Percentiles rank a stretch among this genome's conserved stretches.
phyloP scores from a whole-genome alignment of 148 eudicot genomes.

The Chenopodium quinoa region DNA sequence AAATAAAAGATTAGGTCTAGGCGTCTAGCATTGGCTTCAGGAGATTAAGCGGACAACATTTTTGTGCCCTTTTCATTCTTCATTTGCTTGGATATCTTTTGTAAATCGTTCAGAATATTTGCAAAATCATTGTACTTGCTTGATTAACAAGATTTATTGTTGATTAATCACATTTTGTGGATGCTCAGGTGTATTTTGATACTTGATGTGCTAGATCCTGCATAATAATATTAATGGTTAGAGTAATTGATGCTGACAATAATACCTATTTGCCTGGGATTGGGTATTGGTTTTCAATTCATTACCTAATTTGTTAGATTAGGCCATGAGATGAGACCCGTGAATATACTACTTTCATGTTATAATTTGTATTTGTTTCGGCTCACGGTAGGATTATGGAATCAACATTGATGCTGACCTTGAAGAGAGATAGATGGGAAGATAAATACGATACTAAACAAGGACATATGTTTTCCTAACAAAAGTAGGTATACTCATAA shows the following conservation, averaged over 20 bases:
- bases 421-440: background rate
- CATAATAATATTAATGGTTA: background rate
- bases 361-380: too few species aligned
- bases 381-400: too few species aligned
- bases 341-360: too few species aligned
- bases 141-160: background rate
- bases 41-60: background rate
- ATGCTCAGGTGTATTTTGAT: background rate
- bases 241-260: background rate
- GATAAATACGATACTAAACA: background rate
- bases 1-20: background rate
- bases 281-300: too few species aligned
- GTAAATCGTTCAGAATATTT: background rate
- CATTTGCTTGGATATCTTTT: background rate
- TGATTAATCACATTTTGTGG: background rate
- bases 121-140: background rate
- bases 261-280: too few species aligned
- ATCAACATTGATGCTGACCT: background rate
- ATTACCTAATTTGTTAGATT: too few species aligned
- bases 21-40: background rate
- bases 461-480: background rate
- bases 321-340: too few species aligned
- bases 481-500: background rate
- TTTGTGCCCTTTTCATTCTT: background rate
- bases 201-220: background rate